A percentile compares a stretch with the other conserved stretches of the same genome.
These are phyloP conservation scores for Singerocomus inundabilis DNA, from an alignment of 1,284 basidiomycete genomes.

Conservation along the genomic window DNA sequence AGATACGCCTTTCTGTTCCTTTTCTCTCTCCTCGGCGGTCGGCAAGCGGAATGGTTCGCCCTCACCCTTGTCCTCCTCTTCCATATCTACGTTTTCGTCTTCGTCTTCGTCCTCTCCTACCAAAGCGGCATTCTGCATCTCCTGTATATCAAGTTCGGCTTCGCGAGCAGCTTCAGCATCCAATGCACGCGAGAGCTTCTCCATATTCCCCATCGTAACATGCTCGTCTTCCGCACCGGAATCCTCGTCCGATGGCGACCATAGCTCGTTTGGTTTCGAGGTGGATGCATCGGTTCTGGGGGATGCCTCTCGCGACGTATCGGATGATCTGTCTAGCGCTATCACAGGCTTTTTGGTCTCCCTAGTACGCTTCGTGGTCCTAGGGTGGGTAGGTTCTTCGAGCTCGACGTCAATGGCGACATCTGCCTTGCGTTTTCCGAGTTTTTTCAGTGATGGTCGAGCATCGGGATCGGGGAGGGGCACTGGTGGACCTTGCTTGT, in stretches of 20 bases:
- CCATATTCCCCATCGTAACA: slow-evolving; percentile 74
- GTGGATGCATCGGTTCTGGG: slow-evolving; percentile 17
- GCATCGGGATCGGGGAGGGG: slow-evolving; percentile 49
- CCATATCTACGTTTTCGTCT: slow-evolving; percentile 52
- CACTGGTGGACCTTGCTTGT: slow-evolving; percentile 81
- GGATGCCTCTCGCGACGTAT: slow-evolving; percentile 19
- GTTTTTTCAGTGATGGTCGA: slow-evolving; percentile 48
- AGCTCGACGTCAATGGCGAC: slow-evolving; percentile 48
- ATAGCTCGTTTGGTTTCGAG: slow-evolving; percentile 21
- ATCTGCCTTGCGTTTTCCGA: slow-evolving; percentile 73
- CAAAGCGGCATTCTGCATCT: slow-evolving; percentile 54
- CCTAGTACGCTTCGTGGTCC: slow-evolving; percentile 60
- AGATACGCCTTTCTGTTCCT: slow-evolving; percentile 72
- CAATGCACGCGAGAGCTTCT: slow-evolving; percentile 68
- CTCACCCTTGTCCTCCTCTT: slow-evolving; percentile 56
- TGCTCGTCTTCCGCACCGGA: slow-evolving; percentile 51
- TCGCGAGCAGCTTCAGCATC: slow-evolving; percentile 66
- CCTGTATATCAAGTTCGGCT: slow-evolving; percentile 66
- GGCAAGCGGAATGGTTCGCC: slow-evolving; percentile 72
- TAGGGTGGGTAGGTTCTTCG: slow-evolving; percentile 31
- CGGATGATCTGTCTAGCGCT: slow-evolving; percentile 17
- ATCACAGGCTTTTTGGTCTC: slow-evolving; percentile 35
- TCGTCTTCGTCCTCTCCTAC: slow-evolving; percentile 52
- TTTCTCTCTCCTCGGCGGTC: slow-evolving; percentile 78
- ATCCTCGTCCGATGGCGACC: slow-evolving; percentile 45